Evolutionary conservation across 805 yeast genomes (phyloP).

Genomic region (Sugiyamaella smithiae): DNA sequence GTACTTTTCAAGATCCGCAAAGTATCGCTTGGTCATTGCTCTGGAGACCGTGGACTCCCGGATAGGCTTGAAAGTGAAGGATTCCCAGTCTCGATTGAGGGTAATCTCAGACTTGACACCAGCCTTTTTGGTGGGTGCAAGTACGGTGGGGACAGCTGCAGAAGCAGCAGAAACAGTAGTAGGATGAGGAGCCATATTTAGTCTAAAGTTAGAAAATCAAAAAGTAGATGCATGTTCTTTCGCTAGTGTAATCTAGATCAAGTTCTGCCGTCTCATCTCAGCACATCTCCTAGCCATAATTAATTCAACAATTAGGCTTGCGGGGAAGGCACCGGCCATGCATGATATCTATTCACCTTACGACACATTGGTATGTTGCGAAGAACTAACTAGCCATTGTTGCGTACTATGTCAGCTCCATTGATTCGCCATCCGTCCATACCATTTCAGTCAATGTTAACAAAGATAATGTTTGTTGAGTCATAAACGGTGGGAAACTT

Average conservation of each 20-base stretch:
- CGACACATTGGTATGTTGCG: background rate
- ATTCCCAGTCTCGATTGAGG: conserved; percentile 53
- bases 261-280: conserved; percentile 45
- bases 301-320: background rate
- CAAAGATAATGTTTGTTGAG: no score
- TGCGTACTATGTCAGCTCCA: background rate
- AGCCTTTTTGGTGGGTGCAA: conserved; percentile 11
- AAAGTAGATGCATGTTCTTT: conserved; percentile 36
- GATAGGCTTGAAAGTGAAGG: conserved; percentile 66
- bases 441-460: no score
- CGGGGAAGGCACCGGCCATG: conserved; percentile 24
- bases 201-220: background rate
- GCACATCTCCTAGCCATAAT: conserved; percentile 25
- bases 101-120: conserved; percentile 7
- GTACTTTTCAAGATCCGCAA: conserved; percentile 66
- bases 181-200: conserved; percentile 22
- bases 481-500: no score
- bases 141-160: conserved; percentile 12
- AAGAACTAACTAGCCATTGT: background rate
- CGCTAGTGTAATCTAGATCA: conserved; percentile 47
- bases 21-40: conserved; percentile 76
- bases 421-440: background rate
- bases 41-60: conserved; percentile 76
- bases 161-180: conserved; percentile 17
- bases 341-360: conserved; percentile 8